Evolutionary conservation across 2,329 filamentous ascomycete genomes (phyloP), one percentile per base, ranked within the genome.

Genomic region (Trichophyton benhamiae): DNA sequence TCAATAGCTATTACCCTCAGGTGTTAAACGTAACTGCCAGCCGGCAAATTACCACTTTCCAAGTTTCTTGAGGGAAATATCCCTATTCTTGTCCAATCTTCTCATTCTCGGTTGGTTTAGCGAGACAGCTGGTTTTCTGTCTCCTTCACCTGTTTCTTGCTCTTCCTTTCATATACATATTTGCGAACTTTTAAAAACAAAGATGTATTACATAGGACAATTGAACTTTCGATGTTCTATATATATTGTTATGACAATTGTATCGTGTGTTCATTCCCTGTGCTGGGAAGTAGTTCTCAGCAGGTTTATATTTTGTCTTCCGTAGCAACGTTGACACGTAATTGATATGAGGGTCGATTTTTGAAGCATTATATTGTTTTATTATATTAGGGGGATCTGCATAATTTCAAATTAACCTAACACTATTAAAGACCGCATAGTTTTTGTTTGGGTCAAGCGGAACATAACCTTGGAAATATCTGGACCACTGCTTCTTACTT

Each of bases 21-120:
- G 3, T 65, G 64, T 53, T 64, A 64, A 59, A 42, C 13, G 8
- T 15, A 17, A 38, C n/a, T n/a, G 15, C 7, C 20, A 3, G 4
- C 36, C 17, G 53, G 22, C 3, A 25, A 30, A 27, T 52, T 30
- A 57, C 13, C 15, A 30, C 30, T 42, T 57, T 17, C 22, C 15
- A 8, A 36, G 15, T 15, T 15, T 38, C 53, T 41, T 38, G 11
- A 22, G 36, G 30, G 53, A 17, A 22, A 38, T 27, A 15, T n/a
- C 36, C n/a, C 22, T 57, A n/a, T 57, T 57, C 33, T 57, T 57
- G n/a, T 57, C 27, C 27, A 20, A 9, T 57, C 20, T 38, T 41
- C 27, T 38, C 25, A 20, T 22, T 20, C 20, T 52, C 46, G 25
- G 25, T 11, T 49, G 1, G 20, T 27, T 48, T 25, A 52, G 46